phyloP scores from a whole-genome alignment of 306 rosid species.

The Pyrus pyrifolia region DNA sequence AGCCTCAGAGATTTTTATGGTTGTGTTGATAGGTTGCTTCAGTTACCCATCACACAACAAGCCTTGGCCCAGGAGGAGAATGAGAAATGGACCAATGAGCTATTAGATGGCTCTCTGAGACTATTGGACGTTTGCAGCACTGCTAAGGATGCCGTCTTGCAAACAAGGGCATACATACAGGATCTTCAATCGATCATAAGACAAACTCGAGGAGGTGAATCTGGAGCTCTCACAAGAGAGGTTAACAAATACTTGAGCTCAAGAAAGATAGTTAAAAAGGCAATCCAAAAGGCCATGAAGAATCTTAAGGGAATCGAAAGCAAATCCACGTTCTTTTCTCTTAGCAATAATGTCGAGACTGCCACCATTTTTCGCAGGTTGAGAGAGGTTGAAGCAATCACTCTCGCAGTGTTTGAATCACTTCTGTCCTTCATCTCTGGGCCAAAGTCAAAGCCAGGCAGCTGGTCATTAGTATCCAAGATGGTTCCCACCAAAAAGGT shows the following conservation, averaged over 20 bases:
- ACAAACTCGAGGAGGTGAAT: conserved; percentile 4
- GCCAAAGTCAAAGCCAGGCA: conserved; percentile 12
- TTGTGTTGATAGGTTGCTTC: conserved; percentile 26
- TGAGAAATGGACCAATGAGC: conserved; percentile 2
- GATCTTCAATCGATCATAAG: conserved; percentile 22
- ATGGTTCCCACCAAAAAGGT: not conserved
- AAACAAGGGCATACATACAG: conserved; percentile 12
- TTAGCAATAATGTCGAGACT: not conserved
- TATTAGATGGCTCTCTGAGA: conserved; percentile 28
- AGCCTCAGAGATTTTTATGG: conserved; percentile 19
- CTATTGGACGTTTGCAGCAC: conserved; percentile 21
- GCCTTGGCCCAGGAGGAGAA: conserved; percentile 1
- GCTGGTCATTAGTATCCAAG: conserved; percentile 20
- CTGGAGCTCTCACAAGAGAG: conserved; percentile 3
- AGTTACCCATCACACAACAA: conserved; percentile 13
- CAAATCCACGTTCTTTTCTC: not conserved
- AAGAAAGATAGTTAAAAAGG: conserved; percentile 20
- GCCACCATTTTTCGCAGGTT: conserved; percentile 7
- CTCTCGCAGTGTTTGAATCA: conserved; percentile 17
- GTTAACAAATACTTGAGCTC: conserved; percentile 16
- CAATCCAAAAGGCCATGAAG: not conserved
- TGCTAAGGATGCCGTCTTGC: conserved; percentile 23
- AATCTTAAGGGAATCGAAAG: not conserved
- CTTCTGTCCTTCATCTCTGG: conserved; percentile 19
- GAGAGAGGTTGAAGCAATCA: conserved; percentile 22